Conservation (phyloP, 345 rosid genomes). For the Linum trigynum region DNA sequence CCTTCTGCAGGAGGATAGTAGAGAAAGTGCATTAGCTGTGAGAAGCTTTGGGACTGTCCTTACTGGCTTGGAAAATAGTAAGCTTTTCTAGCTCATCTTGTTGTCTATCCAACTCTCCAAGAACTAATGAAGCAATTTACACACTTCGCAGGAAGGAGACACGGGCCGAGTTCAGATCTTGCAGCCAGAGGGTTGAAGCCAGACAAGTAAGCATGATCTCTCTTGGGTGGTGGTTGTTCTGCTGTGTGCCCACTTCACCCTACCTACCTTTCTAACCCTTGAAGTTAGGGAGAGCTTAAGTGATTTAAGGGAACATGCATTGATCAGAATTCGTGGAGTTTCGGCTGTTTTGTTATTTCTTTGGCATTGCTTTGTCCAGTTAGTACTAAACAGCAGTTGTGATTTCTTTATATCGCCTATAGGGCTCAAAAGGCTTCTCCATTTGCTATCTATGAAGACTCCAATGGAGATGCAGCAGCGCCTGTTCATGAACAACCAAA, state of each 20-base stretch:
- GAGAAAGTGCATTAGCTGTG: conserved; percentile 39
- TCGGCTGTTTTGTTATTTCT: too few relatives aligned
- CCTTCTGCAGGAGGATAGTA: conserved; percentile 43
- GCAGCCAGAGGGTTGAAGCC: conserved; percentile 39
- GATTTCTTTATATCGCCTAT: conserved; percentile 9
- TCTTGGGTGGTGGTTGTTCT: not conserved
- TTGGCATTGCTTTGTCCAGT: too few relatives aligned
- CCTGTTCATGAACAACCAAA: conserved; percentile 34
- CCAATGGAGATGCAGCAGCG: conserved; percentile 22
- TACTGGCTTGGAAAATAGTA: conserved; percentile 49
- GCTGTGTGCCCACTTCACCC: not conserved
- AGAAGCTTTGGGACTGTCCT: conserved; percentile 81
- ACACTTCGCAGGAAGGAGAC: conserved; percentile 47
- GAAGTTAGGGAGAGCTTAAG: too few relatives aligned
- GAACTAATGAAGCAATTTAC: conserved; percentile 9
- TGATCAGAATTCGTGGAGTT: too few relatives aligned
- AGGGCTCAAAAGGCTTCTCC: conserved; percentile 46
- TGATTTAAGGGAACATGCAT: too few relatives aligned
- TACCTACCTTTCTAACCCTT: not conserved
- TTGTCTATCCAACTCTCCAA: conserved; percentile 4
- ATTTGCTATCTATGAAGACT: conserved; percentile 54
- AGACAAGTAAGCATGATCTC: conserved; percentile 36
- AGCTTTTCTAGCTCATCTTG: conserved; percentile 23
- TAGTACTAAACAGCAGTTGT: too few relatives aligned
- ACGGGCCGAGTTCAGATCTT: conserved; percentile 29